Evolutionary conservation across 768 basidiomycete species (phyloP), one percentile per base, ranked within the genome.

Genomic region (Russula vinacea): DNA sequence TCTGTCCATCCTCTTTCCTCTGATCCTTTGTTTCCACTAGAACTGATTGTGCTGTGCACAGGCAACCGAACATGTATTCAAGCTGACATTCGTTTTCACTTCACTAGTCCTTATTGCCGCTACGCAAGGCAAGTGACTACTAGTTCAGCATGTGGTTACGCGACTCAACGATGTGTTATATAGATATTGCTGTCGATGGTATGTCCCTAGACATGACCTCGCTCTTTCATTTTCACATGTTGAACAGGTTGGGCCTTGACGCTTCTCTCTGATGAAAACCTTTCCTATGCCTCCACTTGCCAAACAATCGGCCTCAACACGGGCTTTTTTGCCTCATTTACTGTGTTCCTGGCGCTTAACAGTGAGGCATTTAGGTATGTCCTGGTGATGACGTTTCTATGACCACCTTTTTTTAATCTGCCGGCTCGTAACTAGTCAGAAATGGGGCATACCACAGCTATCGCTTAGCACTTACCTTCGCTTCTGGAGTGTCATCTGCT

Each of bases 161-260:
- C 45, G 37, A 16, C 58, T 68, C 10, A 10, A 35, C 22, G 1
- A 47, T 76, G 8, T 33, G 19, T 51, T 64, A 33, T 70, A 29
- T 24, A 96, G 95, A 98, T 74, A 98, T 98, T 62, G 96, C 96
- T 51, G 96, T 98, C 35, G 96, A 98, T 71, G 96, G 92, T 95
- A 80, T 70, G 78, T 75, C 14, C 42, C 44, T 33, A 67, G 61
- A 8, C 56, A 75, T 58, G 70, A 35, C 29, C 49, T 72, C 76
- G 56, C 76, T 78, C 33, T 78, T n/a, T 76, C 76, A 74, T 77
- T 62, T 71, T 55, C 40, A 59, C 35, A 22, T 8, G 44, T 56
- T 39, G 42, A 42, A 47, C 64, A 88, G 86, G 87, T 35, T 90
- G 89, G 89, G 90, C 87, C 22, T 80, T 90, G 60, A 93, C 90